A percentile compares a stretch with the other conserved stretches of the same genome.
These are phyloP conservation scores for Diutina scorzettiae DNA, from an alignment of 1,139 yeast genomes.

Conservation along the genomic window DNA sequence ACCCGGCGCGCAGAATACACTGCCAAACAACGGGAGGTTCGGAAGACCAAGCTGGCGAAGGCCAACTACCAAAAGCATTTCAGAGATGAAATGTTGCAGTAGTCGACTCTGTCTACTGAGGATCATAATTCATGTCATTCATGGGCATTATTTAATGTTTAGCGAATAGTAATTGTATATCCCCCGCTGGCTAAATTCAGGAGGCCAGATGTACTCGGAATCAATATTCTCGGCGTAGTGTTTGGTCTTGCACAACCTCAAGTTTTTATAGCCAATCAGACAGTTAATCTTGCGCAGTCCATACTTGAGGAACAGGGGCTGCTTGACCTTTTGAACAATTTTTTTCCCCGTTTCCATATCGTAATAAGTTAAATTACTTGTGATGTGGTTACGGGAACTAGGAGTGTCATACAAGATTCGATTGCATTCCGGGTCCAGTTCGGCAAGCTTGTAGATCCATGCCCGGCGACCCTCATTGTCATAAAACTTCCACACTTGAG, in stretches of 20 bases:
- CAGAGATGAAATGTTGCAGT: conserved; percentile 4
- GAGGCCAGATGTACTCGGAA: conserved; percentile 49
- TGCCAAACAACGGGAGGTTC: background rate
- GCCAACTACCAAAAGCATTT: conserved; percentile 6
- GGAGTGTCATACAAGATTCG: conserved; percentile 14
- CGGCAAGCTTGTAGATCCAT: conserved; percentile 58
- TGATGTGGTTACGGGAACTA: conserved; percentile 9
- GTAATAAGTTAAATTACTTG: conserved; percentile 34
- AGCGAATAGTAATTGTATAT: conserved; percentile 60
- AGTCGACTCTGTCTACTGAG: background rate
- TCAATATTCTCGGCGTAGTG: conserved; percentile 16
- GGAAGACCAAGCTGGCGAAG: conserved; percentile 1
- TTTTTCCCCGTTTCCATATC: conserved; percentile 60
- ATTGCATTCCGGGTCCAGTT: conserved; percentile 21
- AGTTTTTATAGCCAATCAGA: conserved; percentile 38
- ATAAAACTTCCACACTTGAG: conserved; percentile 39
- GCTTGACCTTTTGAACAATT: conserved; percentile 39
- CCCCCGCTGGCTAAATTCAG: conserved; percentile 53
- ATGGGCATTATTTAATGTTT: conserved; percentile 20
- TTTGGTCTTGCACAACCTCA: conserved; percentile 24
- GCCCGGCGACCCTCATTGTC: conserved; percentile 65
- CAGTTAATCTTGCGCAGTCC: conserved; percentile 55
- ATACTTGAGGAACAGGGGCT: conserved; percentile 49
- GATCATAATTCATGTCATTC: background rate
- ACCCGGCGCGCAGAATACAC: background rate